Conservation (phyloP, 2,329 filamentous ascomycete species). For the Neofusicoccum umdonicola region DNA sequence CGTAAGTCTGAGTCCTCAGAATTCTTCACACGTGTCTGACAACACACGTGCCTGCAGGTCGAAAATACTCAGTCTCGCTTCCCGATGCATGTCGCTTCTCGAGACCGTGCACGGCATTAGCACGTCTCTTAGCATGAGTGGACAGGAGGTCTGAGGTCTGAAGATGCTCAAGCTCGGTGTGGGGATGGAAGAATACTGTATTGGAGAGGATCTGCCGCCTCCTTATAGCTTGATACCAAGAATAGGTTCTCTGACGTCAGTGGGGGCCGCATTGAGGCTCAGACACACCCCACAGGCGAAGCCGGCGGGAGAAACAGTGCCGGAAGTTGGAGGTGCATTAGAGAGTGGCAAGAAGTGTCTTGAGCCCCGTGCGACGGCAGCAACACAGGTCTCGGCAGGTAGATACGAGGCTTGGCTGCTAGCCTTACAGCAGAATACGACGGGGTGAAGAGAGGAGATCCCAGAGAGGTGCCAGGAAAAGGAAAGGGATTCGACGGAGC, state of each 20-base stretch:
- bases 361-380: background rate
- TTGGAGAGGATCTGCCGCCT: constrained; percentile 8
- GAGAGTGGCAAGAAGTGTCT: background rate
- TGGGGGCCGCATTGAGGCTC: background rate
- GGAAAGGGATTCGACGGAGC: background rate
- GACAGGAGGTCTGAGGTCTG: background rate
- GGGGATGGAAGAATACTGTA: background rate
- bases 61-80: background rate
- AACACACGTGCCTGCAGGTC: background rate
- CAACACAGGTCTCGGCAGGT: constrained; percentile 2
- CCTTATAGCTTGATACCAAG: constrained; percentile 5
- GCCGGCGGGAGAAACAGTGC: background rate
- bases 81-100: background rate
- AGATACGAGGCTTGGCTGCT: constrained; percentile 5
- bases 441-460: background rate
- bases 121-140: background rate
- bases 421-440: constrained; percentile 3
- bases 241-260: constrained; percentile 4
- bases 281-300: background rate
- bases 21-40: background rate
- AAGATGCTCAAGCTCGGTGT: background rate
- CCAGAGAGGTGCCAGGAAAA: background rate
- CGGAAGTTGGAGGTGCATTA: background rate
- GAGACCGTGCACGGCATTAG: constrained; percentile 6
- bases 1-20: background rate